Conservation (phyloP, 106 monocot species). For the Ottelia alismoides region DNA sequence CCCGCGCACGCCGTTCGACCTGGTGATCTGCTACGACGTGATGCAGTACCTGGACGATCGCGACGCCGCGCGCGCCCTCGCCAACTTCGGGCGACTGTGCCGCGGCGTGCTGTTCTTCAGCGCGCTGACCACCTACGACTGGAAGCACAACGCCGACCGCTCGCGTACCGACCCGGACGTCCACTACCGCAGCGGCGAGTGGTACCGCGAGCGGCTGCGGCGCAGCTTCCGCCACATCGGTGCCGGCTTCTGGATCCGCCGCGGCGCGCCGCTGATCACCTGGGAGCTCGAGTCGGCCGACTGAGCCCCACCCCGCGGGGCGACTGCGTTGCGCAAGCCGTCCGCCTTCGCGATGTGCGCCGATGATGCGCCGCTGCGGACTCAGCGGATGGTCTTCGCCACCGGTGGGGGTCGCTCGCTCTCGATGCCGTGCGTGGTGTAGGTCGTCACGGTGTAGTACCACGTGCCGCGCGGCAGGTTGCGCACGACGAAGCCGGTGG, state of each 20-base stretch:
- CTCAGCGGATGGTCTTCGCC: constrained; percentile 84
- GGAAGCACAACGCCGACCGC: background rate
- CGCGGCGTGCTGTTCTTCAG: background rate
- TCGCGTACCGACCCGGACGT: background rate
- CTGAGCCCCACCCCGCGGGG: background rate
- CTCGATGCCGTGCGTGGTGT: constrained; percentile 80
- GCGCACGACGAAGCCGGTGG: constrained; percentile 90
- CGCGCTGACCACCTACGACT: background rate
- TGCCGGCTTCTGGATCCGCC: background rate
- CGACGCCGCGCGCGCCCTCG: background rate
- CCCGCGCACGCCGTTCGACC: background rate
- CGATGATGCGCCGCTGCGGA: constrained; percentile 94
- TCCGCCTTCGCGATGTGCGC: constrained; percentile 96
- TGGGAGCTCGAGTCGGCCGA: background rate
- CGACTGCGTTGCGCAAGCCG: too few relatives aligned
- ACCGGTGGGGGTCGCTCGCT: constrained; percentile 92
- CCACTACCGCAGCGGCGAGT: background rate
- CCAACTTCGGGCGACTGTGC: background rate
- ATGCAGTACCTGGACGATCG: background rate
- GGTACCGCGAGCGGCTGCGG: background rate
- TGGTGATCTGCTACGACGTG: background rate
- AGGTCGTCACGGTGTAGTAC: constrained; percentile 82
- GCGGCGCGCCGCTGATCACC: background rate
- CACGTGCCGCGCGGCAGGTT: constrained; percentile 75
- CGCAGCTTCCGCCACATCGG: background rate